Base-by-base conservation (phyloP, 352 stramenopile species). In the Phytophthora hybrid region DNA sequence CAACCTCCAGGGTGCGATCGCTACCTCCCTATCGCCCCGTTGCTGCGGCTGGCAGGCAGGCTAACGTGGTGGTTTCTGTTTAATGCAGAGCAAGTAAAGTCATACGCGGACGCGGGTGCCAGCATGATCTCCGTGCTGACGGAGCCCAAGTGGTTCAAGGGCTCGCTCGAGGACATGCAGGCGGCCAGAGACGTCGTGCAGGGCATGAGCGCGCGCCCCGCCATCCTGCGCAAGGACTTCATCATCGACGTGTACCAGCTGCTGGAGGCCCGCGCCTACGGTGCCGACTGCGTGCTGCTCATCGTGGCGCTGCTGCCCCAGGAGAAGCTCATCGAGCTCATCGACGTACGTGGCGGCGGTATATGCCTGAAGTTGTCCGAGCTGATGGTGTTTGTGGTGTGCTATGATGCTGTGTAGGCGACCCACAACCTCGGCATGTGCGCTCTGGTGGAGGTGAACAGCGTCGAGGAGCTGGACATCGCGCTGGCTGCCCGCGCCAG, bases 381-480 rank as follows among this genome's bases (percentile, higher is more conserved):
- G 37, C 41, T 64, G 19, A 55, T 49, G 11, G 31, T 66, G 31
- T 5, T 11, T 44, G 37, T 18, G 13, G 1, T 44, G 9, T 44
- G 9, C 37, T 32, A 11, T 71, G 11, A 18, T 57, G 26, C 37
- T 29, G n/a, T 61, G 14, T 61, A 97, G 81, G 93, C 87, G 61
- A 94, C 90, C 19, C 83, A 92, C 52, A 88, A 85, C 23, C 87
- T 99, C 19, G 93, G 93, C 49, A 99, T 99, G 93, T 96, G 98
- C 77, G 97, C 98, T 31, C 82, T 99, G n/a, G 98, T 99, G 0
- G 98, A 99, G 84, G 97, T 99, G 26, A 98, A 99, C 82, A 98
- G 91, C 46, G 82, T 98, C 34, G 76, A 89, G 13, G 97, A 99
- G 88, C 90, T 99, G 21, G 87, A 98, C 70, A 89, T 99, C 14